Conservation (phyloP, 2,329 filamentous ascomycete species). For the Colletotrichum simmondsii region DNA sequence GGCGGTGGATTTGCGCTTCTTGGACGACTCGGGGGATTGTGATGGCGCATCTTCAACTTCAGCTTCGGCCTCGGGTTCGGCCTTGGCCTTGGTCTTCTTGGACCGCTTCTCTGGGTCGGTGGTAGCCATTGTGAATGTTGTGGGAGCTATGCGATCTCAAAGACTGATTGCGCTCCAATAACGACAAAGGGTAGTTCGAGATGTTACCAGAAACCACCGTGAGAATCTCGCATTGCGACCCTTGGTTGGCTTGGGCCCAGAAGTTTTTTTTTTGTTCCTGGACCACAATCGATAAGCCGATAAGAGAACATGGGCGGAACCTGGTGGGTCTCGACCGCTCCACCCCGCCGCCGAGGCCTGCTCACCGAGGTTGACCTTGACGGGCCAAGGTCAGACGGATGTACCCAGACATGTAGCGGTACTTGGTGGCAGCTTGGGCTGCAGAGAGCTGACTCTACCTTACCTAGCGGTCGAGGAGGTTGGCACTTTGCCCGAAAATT, state of each 20-base stretch:
- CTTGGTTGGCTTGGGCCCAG: constrained; percentile 12
- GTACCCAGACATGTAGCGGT: not conserved
- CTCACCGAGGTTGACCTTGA: constrained; percentile 14
- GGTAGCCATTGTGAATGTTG: constrained; percentile 5
- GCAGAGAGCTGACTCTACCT: constrained; percentile 22
- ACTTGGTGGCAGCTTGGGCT: not conserved
- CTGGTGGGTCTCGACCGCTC: not conserved
- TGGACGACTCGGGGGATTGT: constrained; percentile 48
- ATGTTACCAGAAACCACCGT: constrained; percentile 10
- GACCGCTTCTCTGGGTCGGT: constrained; percentile 9
- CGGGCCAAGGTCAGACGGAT: not conserved
- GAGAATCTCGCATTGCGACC: constrained; percentile 2
- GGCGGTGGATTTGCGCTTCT: constrained; percentile 76
- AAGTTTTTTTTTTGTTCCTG: constrained; percentile 27
- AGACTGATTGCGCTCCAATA: not conserved
- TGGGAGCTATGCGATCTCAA: not conserved
- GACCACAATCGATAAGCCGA: constrained; percentile 29
- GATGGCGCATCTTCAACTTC: not conserved
- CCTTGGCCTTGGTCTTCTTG: constrained; percentile 1
- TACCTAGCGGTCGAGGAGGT: constrained; percentile 11
- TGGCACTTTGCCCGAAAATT: constrained; percentile 4
- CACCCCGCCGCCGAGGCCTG: not conserved
- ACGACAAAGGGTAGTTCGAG: not conserved
- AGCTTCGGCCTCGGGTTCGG: not conserved
- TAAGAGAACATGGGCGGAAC: not conserved